Evolutionary conservation across 371 early-diverging fungal genomes (phyloP).

Genomic region (Mucor velutinosus): DNA sequence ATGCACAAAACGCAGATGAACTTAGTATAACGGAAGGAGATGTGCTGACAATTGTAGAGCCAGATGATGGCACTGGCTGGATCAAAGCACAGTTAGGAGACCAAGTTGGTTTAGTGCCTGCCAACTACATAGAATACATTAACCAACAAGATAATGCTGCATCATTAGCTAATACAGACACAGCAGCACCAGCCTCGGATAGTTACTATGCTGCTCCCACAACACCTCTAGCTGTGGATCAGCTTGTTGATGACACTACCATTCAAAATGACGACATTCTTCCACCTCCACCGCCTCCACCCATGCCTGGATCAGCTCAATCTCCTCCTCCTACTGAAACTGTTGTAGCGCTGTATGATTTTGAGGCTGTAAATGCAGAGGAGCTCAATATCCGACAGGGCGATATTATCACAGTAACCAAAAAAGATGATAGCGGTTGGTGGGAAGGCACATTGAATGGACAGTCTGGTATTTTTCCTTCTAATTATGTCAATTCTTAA

Average conservation of each 20-base stretch:
- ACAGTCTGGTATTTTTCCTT: conserved; percentile 78
- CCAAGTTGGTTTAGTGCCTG: conserved; percentile 71
- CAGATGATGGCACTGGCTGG: conserved; percentile 79
- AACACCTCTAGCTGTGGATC: background rate
- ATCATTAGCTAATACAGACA: conserved; percentile 1
- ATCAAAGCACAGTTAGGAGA: conserved; percentile 53
- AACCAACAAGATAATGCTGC: background rate
- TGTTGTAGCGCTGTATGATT: conserved; percentile 80
- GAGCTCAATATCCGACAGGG: conserved; percentile 75
- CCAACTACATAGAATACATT: conserved; percentile 59
- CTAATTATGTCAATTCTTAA: conserved; percentile 66
- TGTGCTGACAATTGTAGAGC: conserved; percentile 59
- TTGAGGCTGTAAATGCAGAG: conserved; percentile 70
- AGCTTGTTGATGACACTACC: background rate
- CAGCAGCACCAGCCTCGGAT: background rate
- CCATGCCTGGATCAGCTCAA: background rate
- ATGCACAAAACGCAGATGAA: conserved; percentile 76
- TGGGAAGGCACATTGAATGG: conserved; percentile 73
- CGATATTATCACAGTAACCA: conserved; percentile 66
- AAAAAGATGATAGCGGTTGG: conserved; percentile 76
- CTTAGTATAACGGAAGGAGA: conserved; percentile 71
- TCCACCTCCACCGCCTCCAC: background rate
- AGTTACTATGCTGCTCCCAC: background rate
- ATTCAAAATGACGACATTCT: background rate
- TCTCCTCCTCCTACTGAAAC: conserved; percentile 2